Conservation (phyloP, 345 rosid genomes). For the Chamaenerion angustifolium region DNA sequence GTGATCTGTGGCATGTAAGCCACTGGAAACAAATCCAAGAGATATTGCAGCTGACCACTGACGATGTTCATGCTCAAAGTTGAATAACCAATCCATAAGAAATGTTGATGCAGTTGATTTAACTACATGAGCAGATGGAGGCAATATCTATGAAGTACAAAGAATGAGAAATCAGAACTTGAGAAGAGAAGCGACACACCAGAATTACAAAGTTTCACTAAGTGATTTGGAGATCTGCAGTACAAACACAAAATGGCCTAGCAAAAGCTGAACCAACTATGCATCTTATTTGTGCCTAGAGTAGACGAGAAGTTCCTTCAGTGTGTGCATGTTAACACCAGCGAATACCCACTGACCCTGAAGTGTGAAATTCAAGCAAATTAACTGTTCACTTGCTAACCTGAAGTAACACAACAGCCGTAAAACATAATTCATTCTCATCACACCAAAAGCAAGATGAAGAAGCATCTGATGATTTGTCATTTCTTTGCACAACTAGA, state of each 20-base stretch:
- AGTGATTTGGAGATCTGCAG: background rate
- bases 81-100: constrained; percentile 63
- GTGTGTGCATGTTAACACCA: no score
- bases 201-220: background rate
- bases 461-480: no score
- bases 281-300: no score
- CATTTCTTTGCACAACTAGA: no score
- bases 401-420: no score
- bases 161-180: background rate
- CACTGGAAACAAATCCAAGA: constrained; percentile 70
- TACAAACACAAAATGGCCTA: background rate
- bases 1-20: constrained; percentile 72
- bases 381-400: no score
- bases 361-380: no score
- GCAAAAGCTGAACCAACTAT: background rate
- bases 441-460: no score
- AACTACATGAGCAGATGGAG: constrained; percentile 61
- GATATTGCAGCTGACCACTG: constrained; percentile 94
- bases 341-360: no score
- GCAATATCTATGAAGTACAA: constrained; percentile 43
- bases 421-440: no score
- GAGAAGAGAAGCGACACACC: background rate
- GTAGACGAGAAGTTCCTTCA: no score
- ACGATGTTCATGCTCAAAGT: constrained; percentile 79
- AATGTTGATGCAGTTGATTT: constrained; percentile 73